phyloP scores from a whole-genome alignment of 495 filamentous ascomycete species.

The Acidiella bohemica region DNA sequence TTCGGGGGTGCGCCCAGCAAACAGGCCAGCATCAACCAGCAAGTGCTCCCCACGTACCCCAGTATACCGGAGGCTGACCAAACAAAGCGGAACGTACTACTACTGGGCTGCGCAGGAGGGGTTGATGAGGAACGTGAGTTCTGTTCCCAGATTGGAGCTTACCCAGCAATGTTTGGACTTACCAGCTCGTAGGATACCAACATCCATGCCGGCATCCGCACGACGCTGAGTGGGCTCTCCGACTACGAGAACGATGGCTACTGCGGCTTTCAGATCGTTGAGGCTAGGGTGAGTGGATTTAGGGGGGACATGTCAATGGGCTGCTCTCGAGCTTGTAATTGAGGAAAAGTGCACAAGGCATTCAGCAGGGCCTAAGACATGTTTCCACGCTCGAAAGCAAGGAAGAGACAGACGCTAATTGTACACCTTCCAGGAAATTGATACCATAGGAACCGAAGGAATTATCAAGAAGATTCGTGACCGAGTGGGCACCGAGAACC shows the following conservation, averaged over 20 bases:
- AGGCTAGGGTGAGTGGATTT: no score
- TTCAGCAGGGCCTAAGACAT: no score
- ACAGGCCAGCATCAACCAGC: slow-evolving; percentile 66
- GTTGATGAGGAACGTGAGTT: slow-evolving; percentile 46
- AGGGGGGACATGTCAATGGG: no score
- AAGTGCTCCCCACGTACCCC: no score
- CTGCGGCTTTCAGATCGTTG: slow-evolving; percentile 71
- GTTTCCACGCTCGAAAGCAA: no score
- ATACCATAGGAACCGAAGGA: slow-evolving; percentile 55
- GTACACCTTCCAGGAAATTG: slow-evolving; percentile 66
- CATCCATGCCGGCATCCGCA: slow-evolving; percentile 79
- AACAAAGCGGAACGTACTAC: slow-evolving; percentile 74
- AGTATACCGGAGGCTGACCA: no score
- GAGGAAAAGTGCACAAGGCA: no score
- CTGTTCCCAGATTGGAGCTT: neutral
- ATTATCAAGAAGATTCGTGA: slow-evolving; percentile 64
- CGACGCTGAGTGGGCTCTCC: slow-evolving; percentile 48
- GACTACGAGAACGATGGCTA: slow-evolving; percentile 66
- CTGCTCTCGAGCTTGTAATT: no score
- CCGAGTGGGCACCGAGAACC: slow-evolving; percentile 55
- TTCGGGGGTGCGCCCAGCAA: slow-evolving; percentile 51
- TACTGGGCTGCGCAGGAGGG: slow-evolving; percentile 58
- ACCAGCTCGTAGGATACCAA: slow-evolving; percentile 40
- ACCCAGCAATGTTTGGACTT: neutral
- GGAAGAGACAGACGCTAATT: no score